Evolutionary conservation across 345 rosid species (phyloP).

Genomic region (Ceriops decandra): DNA sequence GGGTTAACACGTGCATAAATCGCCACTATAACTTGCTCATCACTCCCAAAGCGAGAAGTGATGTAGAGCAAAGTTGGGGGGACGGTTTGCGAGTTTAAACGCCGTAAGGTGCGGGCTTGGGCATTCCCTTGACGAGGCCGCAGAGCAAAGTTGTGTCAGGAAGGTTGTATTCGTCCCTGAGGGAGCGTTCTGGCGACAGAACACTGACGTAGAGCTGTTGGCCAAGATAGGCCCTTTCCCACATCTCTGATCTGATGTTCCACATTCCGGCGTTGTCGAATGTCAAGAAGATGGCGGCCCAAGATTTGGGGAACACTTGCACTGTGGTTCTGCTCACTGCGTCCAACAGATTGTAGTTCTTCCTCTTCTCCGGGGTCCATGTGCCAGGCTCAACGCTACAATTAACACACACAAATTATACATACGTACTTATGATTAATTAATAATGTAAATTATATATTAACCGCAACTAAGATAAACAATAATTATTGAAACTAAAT

Average conservation of each 20-base stretch:
- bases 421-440: not conserved
- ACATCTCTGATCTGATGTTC: slow-evolving; percentile 33
- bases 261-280: slow-evolving; percentile 40
- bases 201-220: slow-evolving; percentile 34
- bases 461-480: too few species aligned
- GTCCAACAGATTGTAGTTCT: slow-evolving; percentile 31
- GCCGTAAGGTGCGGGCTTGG: slow-evolving; percentile 29
- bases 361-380: slow-evolving; percentile 35
- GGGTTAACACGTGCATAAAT: too few species aligned
- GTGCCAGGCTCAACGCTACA: slow-evolving; percentile 32
- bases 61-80: too few species aligned
- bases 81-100: not conserved
- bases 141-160: slow-evolving; percentile 29
- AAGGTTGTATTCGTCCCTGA: slow-evolving; percentile 37
- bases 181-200: slow-evolving; percentile 25
- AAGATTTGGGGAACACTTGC: slow-evolving; percentile 36
- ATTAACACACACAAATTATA: not conserved
- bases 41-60: too few species aligned
- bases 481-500: too few species aligned
- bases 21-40: too few species aligned
- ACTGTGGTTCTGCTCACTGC: slow-evolving; percentile 39
- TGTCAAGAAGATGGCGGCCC: slow-evolving; percentile 36
- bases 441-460: not conserved
- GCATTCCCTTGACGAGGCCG: slow-evolving; percentile 29
- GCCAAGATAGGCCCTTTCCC: slow-evolving; percentile 29